Conservation (phyloP, 441 rosid genomes). For the Erodium trifolium region DNA sequence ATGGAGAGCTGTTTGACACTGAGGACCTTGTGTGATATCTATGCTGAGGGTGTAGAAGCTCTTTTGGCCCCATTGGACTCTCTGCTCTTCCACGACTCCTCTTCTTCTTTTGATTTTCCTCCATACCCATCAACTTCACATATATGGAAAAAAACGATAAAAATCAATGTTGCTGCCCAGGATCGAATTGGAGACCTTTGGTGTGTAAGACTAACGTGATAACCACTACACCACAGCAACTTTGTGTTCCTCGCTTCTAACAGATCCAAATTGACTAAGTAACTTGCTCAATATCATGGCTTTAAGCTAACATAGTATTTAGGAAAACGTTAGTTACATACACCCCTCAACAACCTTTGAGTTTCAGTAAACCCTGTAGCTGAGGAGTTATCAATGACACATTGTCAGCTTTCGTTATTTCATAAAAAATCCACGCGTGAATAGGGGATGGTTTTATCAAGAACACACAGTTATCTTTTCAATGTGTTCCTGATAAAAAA, state of each 20-base stretch:
- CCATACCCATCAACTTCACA: conserved; percentile 31
- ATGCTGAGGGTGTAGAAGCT: conserved; percentile 18
- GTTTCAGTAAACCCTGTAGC: no score
- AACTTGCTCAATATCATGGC: no score
- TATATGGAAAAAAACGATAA: neutral
- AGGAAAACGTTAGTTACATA: no score
- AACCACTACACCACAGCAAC: conserved; percentile 13
- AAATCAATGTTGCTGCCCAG: conserved; percentile 7
- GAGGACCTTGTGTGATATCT: conserved; percentile 12
- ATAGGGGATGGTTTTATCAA: no score
- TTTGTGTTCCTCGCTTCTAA: neutral
- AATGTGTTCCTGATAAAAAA: no score
- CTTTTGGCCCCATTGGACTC: conserved; percentile 41
- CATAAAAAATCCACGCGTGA: no score
- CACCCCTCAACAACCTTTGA: no score
- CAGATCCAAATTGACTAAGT: no score
- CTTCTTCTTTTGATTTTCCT: conserved; percentile 33
- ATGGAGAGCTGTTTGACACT: neutral
- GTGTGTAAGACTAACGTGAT: conserved; percentile 9
- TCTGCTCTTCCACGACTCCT: conserved; percentile 31
- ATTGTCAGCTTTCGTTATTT: no score
- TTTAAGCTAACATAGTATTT: neutral
- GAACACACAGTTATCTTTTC: no score
- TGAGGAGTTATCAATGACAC: no score
- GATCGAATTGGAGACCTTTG: conserved; percentile 8